phyloP scores from a whole-genome alignment of 306 rosid species.

The Trichosanthes cucumerina region DNA sequence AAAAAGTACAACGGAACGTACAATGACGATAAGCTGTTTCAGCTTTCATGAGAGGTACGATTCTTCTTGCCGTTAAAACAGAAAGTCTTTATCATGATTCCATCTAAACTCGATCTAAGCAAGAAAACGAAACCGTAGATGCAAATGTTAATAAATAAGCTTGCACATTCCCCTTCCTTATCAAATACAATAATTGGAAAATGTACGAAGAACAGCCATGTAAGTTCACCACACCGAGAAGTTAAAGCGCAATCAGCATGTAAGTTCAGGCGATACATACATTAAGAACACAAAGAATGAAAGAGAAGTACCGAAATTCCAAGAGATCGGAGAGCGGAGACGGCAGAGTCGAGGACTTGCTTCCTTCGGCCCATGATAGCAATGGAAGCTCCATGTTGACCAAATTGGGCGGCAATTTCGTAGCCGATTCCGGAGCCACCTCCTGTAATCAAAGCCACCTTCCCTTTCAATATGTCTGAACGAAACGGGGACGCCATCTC shows the following conservation, averaged over 20 bases:
- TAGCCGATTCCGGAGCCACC: conserved; percentile 94
- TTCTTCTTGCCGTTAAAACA: neutral
- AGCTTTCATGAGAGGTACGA: neutral
- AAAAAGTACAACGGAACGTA: neutral
- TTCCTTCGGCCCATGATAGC: conserved; percentile 87
- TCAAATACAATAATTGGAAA: neutral
- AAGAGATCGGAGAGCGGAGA: conserved; percentile 49
- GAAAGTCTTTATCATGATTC: neutral
- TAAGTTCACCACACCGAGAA: neutral
- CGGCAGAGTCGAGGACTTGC: conserved; percentile 61
- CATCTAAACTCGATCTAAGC: neutral
- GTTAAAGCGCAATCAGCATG: neutral
- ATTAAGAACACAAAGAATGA: neutral
- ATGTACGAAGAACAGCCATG: neutral
- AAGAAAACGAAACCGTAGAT: neutral
- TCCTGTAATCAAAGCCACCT: conserved; percentile 76
- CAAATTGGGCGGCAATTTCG: conserved; percentile 63
- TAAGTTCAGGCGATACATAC: neutral
- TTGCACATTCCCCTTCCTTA: neutral
- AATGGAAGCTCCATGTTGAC: conserved; percentile 82
- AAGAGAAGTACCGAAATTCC: conserved; percentile 38
- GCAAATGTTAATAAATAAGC: neutral
- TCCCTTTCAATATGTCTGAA: conserved; percentile 46
- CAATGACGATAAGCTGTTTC: neutral
- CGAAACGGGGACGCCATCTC: conserved; percentile 58